phyloP scores from a whole-genome alignment of 2,329 filamentous ascomycete species.

The Cordyceps cicadae region DNA sequence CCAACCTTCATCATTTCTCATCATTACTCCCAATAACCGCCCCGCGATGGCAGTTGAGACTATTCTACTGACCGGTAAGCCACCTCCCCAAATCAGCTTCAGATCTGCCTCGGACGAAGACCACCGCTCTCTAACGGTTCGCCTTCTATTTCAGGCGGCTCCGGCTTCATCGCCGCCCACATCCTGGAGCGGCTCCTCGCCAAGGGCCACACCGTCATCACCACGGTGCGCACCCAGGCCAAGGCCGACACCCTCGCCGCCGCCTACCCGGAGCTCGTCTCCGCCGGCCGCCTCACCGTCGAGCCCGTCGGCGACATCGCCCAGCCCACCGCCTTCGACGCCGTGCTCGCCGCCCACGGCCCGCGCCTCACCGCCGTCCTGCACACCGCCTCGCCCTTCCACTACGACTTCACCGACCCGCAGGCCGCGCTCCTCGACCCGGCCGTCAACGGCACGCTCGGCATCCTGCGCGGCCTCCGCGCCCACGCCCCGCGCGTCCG shows the following conservation, averaged over 20 bases:
- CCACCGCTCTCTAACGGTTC: background rate
- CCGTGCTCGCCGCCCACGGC: conserved; percentile 43
- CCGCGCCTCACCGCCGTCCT: conserved; percentile 46
- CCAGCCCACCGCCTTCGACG: conserved; percentile 62
- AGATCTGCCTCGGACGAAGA: background rate
- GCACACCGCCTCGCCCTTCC: conserved; percentile 54
- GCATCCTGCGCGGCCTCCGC: conserved; percentile 63
- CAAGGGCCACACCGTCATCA: conserved; percentile 43
- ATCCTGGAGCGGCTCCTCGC: conserved; percentile 46
- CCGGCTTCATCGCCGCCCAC: conserved; percentile 48
- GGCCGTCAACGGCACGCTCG: conserved; percentile 53
- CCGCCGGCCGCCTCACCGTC: conserved; percentile 35
- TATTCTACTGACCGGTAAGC: conserved; percentile 7
- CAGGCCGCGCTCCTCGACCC: conserved; percentile 49
- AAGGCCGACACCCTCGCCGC: conserved; percentile 45
- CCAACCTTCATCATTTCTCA: background rate
- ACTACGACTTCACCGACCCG: conserved; percentile 43
- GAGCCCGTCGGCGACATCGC: conserved; percentile 72
- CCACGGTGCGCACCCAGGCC: conserved; percentile 46
- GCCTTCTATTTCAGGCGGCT: conserved; percentile 30
- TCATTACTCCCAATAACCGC: background rate
- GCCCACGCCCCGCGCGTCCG: conserved; percentile 51
- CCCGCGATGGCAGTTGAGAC: conserved; percentile 1
- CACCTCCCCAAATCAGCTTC: background rate
- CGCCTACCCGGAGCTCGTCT: conserved; percentile 31